phyloP scores from a whole-genome alignment of 352 stramenopile genomes.

The Pythium angustatum region DNA sequence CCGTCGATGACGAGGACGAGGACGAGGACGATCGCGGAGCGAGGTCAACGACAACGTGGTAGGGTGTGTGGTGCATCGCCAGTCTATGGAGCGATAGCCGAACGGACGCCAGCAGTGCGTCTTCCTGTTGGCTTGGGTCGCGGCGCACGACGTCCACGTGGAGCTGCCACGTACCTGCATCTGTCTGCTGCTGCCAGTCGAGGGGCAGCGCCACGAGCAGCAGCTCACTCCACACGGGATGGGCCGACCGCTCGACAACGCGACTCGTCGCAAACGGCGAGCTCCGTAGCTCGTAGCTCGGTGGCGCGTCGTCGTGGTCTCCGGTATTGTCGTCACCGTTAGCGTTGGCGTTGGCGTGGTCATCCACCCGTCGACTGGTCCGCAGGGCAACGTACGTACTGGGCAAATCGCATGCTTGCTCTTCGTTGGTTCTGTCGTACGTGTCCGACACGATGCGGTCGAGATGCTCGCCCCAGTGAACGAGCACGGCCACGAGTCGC shows the following conservation, averaged over 20 bases:
- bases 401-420: neutral
- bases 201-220: constrained; percentile 53
- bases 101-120: constrained; percentile 35
- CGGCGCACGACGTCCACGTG: constrained; percentile 64
- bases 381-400: constrained; percentile 29
- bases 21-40: neutral
- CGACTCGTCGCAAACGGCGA: constrained; percentile 70
- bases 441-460: constrained; percentile 11
- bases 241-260: constrained; percentile 42
- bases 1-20: neutral
- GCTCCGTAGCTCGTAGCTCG: constrained; percentile 47
- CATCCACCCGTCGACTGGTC: neutral
- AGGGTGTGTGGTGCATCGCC: neutral
- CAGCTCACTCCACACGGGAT: constrained; percentile 68
- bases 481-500: constrained; percentile 49
- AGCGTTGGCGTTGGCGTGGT: neutral
- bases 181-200: constrained; percentile 33
- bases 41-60: constrained; percentile 21
- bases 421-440: neutral
- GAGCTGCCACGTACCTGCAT: constrained; percentile 28
- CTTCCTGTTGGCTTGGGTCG: constrained; percentile 63
- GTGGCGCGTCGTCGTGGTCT: constrained; percentile 9
- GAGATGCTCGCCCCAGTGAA: constrained; percentile 52
- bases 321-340: neutral
- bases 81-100: constrained; percentile 19